Evolutionary conservation across 257 asterid species (phyloP).

Genomic region (Cordia subcordata): DNA sequence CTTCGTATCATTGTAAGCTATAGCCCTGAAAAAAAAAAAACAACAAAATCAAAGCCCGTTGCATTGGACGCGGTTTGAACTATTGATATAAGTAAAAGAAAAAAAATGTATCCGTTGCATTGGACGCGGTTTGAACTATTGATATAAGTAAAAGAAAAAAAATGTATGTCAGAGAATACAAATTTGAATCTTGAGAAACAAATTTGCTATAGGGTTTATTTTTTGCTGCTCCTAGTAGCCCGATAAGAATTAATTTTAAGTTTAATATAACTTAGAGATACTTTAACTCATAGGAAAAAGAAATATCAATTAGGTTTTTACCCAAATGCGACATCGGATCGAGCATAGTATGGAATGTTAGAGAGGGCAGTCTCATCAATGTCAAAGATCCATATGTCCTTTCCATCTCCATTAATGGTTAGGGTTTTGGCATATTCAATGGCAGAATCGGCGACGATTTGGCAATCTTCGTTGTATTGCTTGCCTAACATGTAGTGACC

Average conservation of each 20-base stretch:
- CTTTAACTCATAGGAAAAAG: no score
- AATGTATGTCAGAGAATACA: no score
- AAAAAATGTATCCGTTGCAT: no score
- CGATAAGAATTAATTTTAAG: no score
- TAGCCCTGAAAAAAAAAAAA: slow-evolving; percentile 15
- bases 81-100: no score
- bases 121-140: no score
- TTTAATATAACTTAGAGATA: no score
- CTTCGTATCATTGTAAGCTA: slow-evolving; percentile 17
- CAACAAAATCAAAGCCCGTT: background rate
- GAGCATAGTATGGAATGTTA: slow-evolving; percentile 33
- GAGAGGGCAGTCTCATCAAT: slow-evolving; percentile 50
- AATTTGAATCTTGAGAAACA: no score
- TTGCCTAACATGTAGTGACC: slow-evolving; percentile 63
- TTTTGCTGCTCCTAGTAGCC: no score
- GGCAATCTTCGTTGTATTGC: slow-evolving; percentile 56
- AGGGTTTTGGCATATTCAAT: slow-evolving; percentile 31
- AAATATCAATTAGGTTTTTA: slow-evolving; percentile 6
- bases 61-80: no score
- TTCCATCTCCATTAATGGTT: slow-evolving; percentile 28
- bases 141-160: no score
- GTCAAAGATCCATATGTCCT: slow-evolving; percentile 46
- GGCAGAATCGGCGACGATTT: slow-evolving; percentile 39
- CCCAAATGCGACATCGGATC: slow-evolving; percentile 44
- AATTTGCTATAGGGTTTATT: no score